Conservation (phyloP, 1,284 basidiomycete genomes). For the Xanthoconium separans region DNA sequence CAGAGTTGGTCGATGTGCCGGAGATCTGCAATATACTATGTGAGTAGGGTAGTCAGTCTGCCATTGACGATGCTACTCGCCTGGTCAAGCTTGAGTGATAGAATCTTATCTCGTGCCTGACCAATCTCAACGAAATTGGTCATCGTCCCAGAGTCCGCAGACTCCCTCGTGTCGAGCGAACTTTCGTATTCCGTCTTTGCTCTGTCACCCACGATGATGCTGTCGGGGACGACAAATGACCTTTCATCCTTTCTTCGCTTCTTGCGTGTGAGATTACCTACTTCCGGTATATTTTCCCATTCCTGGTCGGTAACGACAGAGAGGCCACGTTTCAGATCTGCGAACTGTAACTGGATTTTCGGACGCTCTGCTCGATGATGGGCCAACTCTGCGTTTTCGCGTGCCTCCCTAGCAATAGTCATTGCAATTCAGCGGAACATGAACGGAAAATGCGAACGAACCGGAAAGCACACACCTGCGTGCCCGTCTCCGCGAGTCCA, state of each 20-base stretch:
- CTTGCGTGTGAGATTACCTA: conserved; percentile 92
- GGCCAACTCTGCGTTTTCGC: conserved; percentile 70
- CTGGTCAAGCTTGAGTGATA: conserved; percentile 92
- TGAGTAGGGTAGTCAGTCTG: background rate
- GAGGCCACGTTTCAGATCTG: conserved; percentile 91
- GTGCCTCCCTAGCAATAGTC: conserved; percentile 57
- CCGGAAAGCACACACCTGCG: conserved; percentile 64
- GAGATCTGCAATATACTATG: conserved; percentile 51
- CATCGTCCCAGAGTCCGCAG: conserved; percentile 74
- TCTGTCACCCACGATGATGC: conserved; percentile 84
- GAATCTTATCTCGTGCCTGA: conserved; percentile 92
- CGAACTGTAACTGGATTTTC: conserved; percentile 92
- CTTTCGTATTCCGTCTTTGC: conserved; percentile 75
- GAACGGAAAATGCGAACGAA: conserved; percentile 34
- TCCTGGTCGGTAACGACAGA: conserved; percentile 86
- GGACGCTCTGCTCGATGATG: conserved; percentile 79
- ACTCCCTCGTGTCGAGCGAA: conserved; percentile 66
- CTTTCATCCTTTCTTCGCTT: conserved; percentile 85
- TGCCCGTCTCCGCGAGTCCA: conserved; percentile 83
- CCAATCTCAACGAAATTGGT: conserved; percentile 99
- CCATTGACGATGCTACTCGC: conserved; percentile 36
- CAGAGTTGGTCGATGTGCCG: conserved; percentile 66
- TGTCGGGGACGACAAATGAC: conserved; percentile 90
- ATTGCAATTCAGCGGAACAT: conserved; percentile 28
- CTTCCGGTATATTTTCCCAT: conserved; percentile 96